These are phyloP conservation scores for Rossbeevera mucosa DNA, from an alignment of 768 basidiomycete species.

Conservation along the genomic window DNA sequence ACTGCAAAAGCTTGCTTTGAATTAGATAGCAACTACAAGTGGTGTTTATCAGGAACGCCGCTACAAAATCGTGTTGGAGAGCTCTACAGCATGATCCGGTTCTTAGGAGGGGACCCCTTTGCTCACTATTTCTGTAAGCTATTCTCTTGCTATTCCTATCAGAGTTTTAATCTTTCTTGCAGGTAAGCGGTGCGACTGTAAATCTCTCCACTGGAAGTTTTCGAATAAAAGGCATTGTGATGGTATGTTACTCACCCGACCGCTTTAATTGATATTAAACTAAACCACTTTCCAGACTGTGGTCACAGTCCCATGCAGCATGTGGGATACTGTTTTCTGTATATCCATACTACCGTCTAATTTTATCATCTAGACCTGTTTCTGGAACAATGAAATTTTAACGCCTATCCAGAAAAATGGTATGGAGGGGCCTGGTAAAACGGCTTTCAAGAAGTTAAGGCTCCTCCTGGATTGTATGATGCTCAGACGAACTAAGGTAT, in stretches of 20 bases:
- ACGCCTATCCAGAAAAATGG: slow-evolving; percentile 93
- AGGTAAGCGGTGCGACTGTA: slow-evolving; percentile 92
- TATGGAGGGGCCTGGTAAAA: slow-evolving; percentile 71
- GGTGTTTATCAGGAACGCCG: slow-evolving; percentile 97
- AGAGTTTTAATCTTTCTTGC: neutral
- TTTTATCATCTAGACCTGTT: slow-evolving; percentile 61
- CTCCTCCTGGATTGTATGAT: slow-evolving; percentile 91
- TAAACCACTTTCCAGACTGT: slow-evolving; percentile 51
- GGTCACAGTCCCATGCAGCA: slow-evolving; percentile 85
- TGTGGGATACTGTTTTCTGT: slow-evolving; percentile 33
- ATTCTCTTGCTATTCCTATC: neutral
- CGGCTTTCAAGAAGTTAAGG: slow-evolving; percentile 89
- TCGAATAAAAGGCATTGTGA: slow-evolving; percentile 79
- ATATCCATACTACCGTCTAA: slow-evolving; percentile 1
- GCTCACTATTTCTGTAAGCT: slow-evolving; percentile 84
- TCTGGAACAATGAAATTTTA: slow-evolving; percentile 95
- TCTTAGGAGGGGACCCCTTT: slow-evolving; percentile 90
- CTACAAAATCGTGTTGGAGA: slow-evolving; percentile 99
- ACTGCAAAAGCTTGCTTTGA: slow-evolving; percentile 98
- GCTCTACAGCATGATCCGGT: slow-evolving; percentile 89
- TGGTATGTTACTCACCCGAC: slow-evolving; percentile 38
- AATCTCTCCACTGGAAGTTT: slow-evolving; percentile 94
- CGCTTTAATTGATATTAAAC: neutral
- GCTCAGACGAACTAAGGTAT: slow-evolving; percentile 84
- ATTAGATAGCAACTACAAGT: slow-evolving; percentile 71